These are phyloP conservation scores for Omphalotus olearius DNA, from an alignment of 1,284 basidiomycete genomes.

Conservation along the genomic window DNA sequence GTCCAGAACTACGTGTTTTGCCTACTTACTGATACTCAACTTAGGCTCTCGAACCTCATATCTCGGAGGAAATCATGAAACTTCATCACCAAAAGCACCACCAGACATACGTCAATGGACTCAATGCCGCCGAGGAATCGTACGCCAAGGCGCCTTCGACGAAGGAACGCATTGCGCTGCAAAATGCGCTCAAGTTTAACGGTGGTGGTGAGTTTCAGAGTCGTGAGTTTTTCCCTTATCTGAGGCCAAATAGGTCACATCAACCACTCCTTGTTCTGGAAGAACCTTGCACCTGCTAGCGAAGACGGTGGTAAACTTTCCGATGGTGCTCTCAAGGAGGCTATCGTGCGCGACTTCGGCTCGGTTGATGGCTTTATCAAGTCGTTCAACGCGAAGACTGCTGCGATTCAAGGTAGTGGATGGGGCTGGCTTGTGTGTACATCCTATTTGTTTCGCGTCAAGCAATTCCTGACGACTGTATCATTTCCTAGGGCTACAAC, in stretches of 20 bases:
- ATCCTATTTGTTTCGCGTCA: background rate
- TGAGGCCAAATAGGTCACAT: constrained; percentile 58
- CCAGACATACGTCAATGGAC: constrained; percentile 86
- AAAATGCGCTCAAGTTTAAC: constrained; percentile 52
- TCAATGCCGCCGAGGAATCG: constrained; percentile 88
- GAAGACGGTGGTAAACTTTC: constrained; percentile 63
- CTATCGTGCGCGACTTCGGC: constrained; percentile 84
- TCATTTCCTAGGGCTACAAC: constrained; percentile 62
- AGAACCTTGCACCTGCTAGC: constrained; percentile 77
- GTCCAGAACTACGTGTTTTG: background rate
- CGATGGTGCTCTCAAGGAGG: constrained; percentile 75
- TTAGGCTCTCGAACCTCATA: constrained; percentile 72
- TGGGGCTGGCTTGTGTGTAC: constrained; percentile 94
- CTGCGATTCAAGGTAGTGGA: constrained; percentile 93
- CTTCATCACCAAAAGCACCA: constrained; percentile 98
- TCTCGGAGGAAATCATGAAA: constrained; percentile 83
- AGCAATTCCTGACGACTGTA: too few species aligned
- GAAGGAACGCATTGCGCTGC: constrained; percentile 80
- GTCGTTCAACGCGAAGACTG: constrained; percentile 84
- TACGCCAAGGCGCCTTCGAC: constrained; percentile 66
- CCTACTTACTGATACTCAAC: constrained; percentile 1
- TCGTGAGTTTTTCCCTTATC: too few species aligned
- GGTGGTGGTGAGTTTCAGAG: constrained; percentile 43
- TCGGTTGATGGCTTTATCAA: constrained; percentile 81
- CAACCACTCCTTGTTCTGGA: constrained; percentile 97